phyloP scores from a whole-genome alignment of 1,139 yeast species.

The Nadsonia starkeyi-henricii region DNA sequence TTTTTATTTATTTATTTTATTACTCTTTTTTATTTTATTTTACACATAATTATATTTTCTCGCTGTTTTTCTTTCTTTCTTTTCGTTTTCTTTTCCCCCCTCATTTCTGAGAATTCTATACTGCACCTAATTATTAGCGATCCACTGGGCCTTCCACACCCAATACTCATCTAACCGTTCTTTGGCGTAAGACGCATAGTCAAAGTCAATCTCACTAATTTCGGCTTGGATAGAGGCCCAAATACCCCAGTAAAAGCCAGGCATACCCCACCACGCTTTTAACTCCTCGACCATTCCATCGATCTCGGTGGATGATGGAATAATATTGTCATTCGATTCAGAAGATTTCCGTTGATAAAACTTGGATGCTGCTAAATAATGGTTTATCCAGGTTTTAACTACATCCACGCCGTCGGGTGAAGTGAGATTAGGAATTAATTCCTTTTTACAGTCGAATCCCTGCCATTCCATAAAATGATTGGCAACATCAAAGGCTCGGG shows the following conservation, averaged over 20 bases:
- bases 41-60: too few species aligned
- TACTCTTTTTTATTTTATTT: too few species aligned
- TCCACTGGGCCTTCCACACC: conserved; percentile 37
- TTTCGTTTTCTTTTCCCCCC: neutral
- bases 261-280: conserved; percentile 53
- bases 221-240: conserved; percentile 72
- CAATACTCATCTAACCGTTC: conserved; percentile 54
- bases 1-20: too few species aligned
- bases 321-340: conserved; percentile 1
- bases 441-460: conserved; percentile 58
- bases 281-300: conserved; percentile 41
- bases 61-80: too few species aligned
- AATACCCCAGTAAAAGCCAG: conserved; percentile 77
- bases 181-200: conserved; percentile 48
- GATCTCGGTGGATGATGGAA: conserved; percentile 15
- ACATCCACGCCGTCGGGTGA: conserved; percentile 26
- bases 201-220: conserved; percentile 60
- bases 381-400: conserved; percentile 35
- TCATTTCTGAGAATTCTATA: neutral
- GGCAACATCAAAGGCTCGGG: conserved; percentile 74
- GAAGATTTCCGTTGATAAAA: conserved; percentile 5
- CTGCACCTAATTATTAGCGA: neutral
- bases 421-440: conserved; percentile 43
- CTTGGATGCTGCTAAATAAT: conserved; percentile 20
- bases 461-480: conserved; percentile 84